Base-by-base conservation (phyloP, 140 eudicot genomes). In the Stevia rebaudiana region DNA sequence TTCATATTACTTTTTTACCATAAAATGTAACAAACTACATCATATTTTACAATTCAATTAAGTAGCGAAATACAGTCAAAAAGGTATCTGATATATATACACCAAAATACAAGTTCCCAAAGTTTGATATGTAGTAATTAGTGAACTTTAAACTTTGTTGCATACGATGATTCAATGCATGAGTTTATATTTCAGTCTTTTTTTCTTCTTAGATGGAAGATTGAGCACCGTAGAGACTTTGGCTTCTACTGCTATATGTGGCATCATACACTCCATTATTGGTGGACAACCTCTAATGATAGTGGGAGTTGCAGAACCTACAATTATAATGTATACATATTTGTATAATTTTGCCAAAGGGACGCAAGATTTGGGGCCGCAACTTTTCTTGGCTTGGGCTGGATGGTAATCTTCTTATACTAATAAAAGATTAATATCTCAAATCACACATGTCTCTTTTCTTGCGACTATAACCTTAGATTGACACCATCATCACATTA, bases 221-320 rank as follows among this genome's bases (percentile, higher is more conserved):
- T 71, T 82, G 65, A 82, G 84, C 76, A 78, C 84, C 9, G 87
- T 82, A 28, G 87, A 82, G 64, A 82, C 87, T 7, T 71, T 82
- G 57, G 84, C 87, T 24, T 78, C 87, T 18, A 82, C 87, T 17
- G 84, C 87, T 37, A 78, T 82, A 61, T 82, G 84, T 71, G 84
- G 84, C 49, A 71, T 82, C 74, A 62, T 82, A 61, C 87, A 82
- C 53, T 82, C 88, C 3, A 72, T 79, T 50, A 43, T 82, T 64
- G 84, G 84, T 56, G 88, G 88, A 47, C 88, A 82, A 47, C 88
- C 88, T 25, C 88, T 82, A 62, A 16, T 82, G 69, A 82, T 82
- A 41, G 39, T 82, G 10, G 87, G 84, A 47, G 83, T 81, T 36
- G 87, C 87, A 46, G 83, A 81, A 55, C 83, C 87, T 23, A 81